Percentiles rank a stretch among this genome's conserved stretches.
phyloP scores from a whole-genome alignment of 139 green algal genomes.

The Chlorella vulgaris region DNA sequence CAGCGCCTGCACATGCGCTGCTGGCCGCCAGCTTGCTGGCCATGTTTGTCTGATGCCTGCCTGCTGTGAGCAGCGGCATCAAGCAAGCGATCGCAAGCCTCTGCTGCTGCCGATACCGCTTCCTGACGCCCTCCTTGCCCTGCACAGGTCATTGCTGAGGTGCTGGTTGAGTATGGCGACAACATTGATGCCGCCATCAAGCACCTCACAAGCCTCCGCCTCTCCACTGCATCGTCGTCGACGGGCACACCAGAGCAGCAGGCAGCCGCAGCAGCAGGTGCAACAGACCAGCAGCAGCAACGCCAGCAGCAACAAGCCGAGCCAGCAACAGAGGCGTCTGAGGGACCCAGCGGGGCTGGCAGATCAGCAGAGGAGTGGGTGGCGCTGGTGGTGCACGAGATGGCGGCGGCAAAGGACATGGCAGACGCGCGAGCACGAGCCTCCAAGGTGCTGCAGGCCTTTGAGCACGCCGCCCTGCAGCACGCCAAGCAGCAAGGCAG shows the following conservation, averaged over 20 bases:
- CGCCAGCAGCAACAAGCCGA: neutral
- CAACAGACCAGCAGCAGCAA: neutral
- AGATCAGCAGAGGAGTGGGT: constrained; percentile 73
- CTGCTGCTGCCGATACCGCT: neutral
- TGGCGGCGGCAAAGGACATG: constrained; percentile 71
- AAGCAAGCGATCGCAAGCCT: too few species aligned
- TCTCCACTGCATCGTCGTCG: constrained; percentile 31
- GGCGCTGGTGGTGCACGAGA: constrained; percentile 75
- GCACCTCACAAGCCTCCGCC: constrained; percentile 66
- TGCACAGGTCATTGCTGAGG: constrained; percentile 69
- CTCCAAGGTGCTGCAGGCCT: constrained; percentile 63
- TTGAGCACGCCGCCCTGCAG: constrained; percentile 70
- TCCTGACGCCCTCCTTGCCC: too few species aligned
- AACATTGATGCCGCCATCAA: constrained; percentile 85
- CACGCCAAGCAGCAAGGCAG: constrained; percentile 10
- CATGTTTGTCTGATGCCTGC: neutral
- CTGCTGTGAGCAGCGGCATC: too few species aligned
- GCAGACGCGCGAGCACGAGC: constrained; percentile 66
- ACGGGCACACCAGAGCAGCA: neutral
- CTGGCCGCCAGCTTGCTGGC: too few species aligned
- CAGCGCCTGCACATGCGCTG: too few species aligned
- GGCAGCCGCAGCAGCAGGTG: neutral
- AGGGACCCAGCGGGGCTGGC: neutral
- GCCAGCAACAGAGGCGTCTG: constrained; percentile 7
- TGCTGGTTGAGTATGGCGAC: constrained; percentile 72